These are phyloP conservation scores for Schoenoplectus tabernaemontani DNA, from an alignment of 202 grass and related monocot species.

Conservation along the genomic window DNA sequence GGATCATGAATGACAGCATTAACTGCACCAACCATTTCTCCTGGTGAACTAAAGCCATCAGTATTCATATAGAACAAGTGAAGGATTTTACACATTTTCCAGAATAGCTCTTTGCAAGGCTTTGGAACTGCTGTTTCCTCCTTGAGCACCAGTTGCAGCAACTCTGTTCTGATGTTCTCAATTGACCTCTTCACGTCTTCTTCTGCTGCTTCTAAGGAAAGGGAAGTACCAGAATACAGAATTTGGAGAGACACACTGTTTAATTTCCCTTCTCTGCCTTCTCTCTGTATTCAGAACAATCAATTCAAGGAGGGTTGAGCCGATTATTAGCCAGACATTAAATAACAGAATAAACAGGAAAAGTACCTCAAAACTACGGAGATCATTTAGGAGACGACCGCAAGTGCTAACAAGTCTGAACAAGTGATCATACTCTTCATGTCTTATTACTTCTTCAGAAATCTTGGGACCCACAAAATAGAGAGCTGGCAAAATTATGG, in stretches of 20 bases:
- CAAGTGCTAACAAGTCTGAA: conserved; percentile 50
- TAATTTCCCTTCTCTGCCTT: conserved; percentile 45
- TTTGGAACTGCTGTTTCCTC: conserved; percentile 31
- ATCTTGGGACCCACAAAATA: conserved; percentile 60
- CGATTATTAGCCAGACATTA: neutral
- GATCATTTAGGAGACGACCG: conserved; percentile 62
- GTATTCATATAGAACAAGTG: conserved; percentile 48
- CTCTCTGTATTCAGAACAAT: conserved; percentile 37
- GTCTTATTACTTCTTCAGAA: conserved; percentile 10
- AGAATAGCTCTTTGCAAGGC: conserved; percentile 61
- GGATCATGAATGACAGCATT: conserved; percentile 44
- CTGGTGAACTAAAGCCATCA: conserved; percentile 44
- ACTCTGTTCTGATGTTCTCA: conserved; percentile 24
- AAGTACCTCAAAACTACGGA: conserved; percentile 52
- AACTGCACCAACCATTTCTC: conserved; percentile 43
- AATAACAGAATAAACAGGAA: neutral
- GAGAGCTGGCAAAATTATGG: conserved; percentile 47
- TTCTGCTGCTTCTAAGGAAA: conserved; percentile 31
- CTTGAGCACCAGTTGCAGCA: conserved; percentile 38
- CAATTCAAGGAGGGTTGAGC: neutral
- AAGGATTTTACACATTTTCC: conserved; percentile 65
- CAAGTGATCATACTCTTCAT: conserved; percentile 41
- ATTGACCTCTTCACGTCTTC: conserved; percentile 26
- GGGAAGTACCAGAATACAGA: conserved; percentile 13
- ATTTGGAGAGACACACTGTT: conserved; percentile 37